Evolutionary conservation across 2,329 filamentous ascomycete species (phyloP).

Genomic region (Xylariaceae sp.): DNA sequence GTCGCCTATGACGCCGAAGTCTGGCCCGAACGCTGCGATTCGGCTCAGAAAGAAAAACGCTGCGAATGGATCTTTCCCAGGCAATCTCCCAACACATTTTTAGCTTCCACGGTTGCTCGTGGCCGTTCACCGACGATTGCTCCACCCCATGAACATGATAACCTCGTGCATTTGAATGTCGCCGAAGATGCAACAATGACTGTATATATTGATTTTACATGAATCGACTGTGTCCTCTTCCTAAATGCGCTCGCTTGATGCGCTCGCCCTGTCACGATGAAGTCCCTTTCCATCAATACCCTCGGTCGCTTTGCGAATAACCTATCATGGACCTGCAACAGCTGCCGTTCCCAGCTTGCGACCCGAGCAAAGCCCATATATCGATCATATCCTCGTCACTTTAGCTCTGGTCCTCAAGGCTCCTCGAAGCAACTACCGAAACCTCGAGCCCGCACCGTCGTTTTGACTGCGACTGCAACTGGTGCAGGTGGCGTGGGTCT

Average conservation of each 20-base stretch:
- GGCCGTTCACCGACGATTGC: constrained; percentile 5
- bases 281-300: constrained; percentile 32
- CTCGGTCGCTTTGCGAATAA: constrained; percentile 33
- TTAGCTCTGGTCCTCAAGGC: constrained; percentile 17
- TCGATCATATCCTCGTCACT: constrained; percentile 16
- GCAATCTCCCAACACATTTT: constrained; percentile 13
- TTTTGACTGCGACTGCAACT: constrained; percentile 48
- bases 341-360: constrained; percentile 37
- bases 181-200: neutral
- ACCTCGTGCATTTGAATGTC: neutral
- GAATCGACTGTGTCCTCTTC: constrained; percentile 5
- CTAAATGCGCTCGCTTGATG: neutral
- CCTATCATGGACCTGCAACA: constrained; percentile 42
- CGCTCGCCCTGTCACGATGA: constrained; percentile 33
- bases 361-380: constrained; percentile 26
- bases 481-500: constrained; percentile 44
- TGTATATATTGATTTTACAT: constrained; percentile 3
- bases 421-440: constrained; percentile 19
- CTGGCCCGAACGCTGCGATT: neutral
- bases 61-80: constrained; percentile 15
- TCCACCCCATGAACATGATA: constrained; percentile 3
- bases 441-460: constrained; percentile 18
- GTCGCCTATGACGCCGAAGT: constrained; percentile 20
- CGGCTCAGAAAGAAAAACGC: constrained; percentile 4
- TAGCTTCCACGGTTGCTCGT: neutral